phyloP scores from a whole-genome alignment of 2,329 filamentous ascomycete species.

The Stenocarpella maydis region DNA sequence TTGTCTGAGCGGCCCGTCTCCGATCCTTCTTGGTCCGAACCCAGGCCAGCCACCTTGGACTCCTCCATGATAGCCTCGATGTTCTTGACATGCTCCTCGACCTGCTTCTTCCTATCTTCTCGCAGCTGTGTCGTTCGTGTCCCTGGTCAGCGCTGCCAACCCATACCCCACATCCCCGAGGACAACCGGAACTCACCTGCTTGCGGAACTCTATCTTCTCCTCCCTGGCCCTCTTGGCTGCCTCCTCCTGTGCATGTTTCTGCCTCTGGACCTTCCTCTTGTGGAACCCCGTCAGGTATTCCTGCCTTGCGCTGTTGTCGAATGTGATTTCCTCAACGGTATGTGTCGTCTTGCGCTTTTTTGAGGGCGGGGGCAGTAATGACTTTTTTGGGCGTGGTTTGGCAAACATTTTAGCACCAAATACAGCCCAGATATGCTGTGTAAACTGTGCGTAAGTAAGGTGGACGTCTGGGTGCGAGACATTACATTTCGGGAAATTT shows the following conservation, averaged over 20 bases:
- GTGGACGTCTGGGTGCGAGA: background rate
- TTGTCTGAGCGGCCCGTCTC: constrained; percentile 51
- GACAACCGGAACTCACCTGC: constrained; percentile 64
- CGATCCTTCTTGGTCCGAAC: constrained; percentile 47
- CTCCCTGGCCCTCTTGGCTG: constrained; percentile 77
- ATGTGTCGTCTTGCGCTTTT: constrained; percentile 69
- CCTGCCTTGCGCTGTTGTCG: constrained; percentile 78
- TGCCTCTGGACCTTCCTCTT: constrained; percentile 90
- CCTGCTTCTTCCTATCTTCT: constrained; percentile 81
- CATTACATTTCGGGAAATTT: constrained; percentile 18
- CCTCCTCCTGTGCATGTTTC: constrained; percentile 85
- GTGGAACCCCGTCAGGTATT: constrained; percentile 95
- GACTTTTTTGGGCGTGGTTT: constrained; percentile 67
- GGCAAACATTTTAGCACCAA: constrained; percentile 55
- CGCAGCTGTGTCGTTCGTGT: constrained; percentile 66
- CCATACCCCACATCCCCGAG: background rate
- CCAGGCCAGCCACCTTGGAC: constrained; percentile 59
- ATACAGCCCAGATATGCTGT: background rate
- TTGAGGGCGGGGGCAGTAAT: constrained; percentile 65
- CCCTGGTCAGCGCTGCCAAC: background rate
- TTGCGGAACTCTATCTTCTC: constrained; percentile 78
- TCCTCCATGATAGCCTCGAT: constrained; percentile 76
- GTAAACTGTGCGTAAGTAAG: background rate
- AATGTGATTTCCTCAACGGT: constrained; percentile 84
- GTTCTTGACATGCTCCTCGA: constrained; percentile 81